A percentile compares a stretch with the other conserved stretches of the same genome.
Conservation (phyloP, 2,329 filamentous ascomycete genomes). For the Waltergamsia citrina region DNA sequence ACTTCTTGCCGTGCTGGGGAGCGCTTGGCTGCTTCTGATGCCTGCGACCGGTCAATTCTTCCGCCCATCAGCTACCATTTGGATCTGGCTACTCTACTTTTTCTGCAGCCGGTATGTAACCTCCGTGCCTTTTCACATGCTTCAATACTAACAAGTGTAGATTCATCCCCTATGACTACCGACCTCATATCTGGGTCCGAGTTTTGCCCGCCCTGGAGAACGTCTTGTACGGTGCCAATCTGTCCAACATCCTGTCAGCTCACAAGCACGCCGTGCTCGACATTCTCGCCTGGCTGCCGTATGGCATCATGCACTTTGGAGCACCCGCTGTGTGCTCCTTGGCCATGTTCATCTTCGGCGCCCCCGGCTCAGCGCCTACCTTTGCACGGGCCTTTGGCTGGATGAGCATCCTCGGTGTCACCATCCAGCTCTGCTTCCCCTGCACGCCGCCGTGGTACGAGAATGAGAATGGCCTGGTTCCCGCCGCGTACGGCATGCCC, state of each 20-base stretch:
- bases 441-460: slow-evolving; percentile 98
- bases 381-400: slow-evolving; percentile 86
- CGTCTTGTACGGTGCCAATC: slow-evolving; percentile 89
- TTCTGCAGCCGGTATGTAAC: slow-evolving; percentile 78
- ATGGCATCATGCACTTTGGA: slow-evolving; percentile 84
- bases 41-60: slow-evolving; percentile 88
- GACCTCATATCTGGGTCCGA: slow-evolving; percentile 91
- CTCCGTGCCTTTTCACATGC: background rate
- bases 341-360: slow-evolving; percentile 79
- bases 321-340: slow-evolving; percentile 71
- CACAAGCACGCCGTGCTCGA: slow-evolving; percentile 79
- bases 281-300: slow-evolving; percentile 85
- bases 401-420: slow-evolving; percentile 81
- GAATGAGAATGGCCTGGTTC: slow-evolving; percentile 81
- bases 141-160: slow-evolving; percentile 30
- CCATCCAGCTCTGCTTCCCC: slow-evolving; percentile 82
- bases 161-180: slow-evolving; percentile 81
- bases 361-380: slow-evolving; percentile 74
- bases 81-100: slow-evolving; percentile 83
- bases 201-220: slow-evolving; percentile 92
- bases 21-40: slow-evolving; percentile 64
- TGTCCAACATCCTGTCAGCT: slow-evolving; percentile 90
- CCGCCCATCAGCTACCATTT: slow-evolving; percentile 75
- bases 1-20: slow-evolving; percentile 56
- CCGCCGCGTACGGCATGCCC: slow-evolving; percentile 84